Percentiles rank a stretch among this genome's conserved stretches.
Evolutionary conservation across 225 moss, liverwort and hornwort genomes (phyloP).

Genomic region (Pseudisothecium myosuroides): DNA sequence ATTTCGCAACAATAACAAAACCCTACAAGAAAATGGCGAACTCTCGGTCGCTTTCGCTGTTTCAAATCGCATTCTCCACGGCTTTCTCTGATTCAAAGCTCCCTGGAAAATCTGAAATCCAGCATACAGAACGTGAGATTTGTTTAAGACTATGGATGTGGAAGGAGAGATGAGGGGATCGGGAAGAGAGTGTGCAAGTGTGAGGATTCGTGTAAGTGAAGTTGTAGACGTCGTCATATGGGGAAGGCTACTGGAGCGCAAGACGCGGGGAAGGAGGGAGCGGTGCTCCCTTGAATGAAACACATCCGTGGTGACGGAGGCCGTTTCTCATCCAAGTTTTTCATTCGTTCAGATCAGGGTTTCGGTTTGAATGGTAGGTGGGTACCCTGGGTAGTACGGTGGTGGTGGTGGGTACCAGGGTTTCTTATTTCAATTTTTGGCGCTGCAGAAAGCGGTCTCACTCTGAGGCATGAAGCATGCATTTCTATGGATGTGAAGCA

Average conservation of each 20-base stretch:
- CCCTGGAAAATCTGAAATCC: background rate
- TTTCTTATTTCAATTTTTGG: background rate
- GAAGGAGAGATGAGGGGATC: background rate
- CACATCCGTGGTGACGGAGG: background rate
- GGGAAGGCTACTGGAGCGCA: background rate
- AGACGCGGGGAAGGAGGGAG: background rate
- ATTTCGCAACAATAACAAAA: background rate
- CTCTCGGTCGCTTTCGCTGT: background rate
- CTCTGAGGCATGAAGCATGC: background rate
- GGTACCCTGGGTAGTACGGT: background rate
- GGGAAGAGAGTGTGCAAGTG: background rate
- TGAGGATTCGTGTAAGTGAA: background rate
- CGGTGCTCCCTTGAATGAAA: slow-evolving; percentile 3
- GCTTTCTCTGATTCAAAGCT: background rate
- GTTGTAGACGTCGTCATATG: background rate
- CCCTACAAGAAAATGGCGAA: background rate
- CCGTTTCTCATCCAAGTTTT: background rate
- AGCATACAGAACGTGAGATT: no score
- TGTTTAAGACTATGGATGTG: no score
- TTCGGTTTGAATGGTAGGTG: background rate
- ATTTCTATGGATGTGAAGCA: background rate
- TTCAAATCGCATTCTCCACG: background rate
- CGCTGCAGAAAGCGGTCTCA: background rate
- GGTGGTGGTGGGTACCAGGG: background rate
- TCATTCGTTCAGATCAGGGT: background rate